Conservation (phyloP, 768 basidiomycete species). For the Suillus placidus region DNA sequence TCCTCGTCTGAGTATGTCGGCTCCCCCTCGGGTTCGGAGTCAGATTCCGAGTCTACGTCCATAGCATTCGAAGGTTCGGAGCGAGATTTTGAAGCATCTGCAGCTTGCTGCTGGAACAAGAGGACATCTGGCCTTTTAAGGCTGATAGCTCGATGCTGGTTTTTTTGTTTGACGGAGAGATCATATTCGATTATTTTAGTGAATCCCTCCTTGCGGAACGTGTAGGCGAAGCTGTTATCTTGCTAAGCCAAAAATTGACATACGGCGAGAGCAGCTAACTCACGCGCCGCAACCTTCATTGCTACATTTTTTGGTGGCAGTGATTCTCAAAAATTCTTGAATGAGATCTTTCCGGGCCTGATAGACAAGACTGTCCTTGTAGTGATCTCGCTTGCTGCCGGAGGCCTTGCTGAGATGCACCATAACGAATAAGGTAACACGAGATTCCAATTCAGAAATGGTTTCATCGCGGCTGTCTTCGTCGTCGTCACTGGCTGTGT, state of each 20-base stretch:
- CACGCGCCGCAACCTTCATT: slow-evolving; percentile 80
- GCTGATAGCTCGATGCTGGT: slow-evolving; percentile 49
- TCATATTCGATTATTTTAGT: slow-evolving; percentile 96
- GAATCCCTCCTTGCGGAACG: slow-evolving; percentile 91
- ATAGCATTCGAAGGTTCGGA: slow-evolving; percentile 32
- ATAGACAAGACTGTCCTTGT: slow-evolving; percentile 88
- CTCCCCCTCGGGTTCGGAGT: slow-evolving; percentile 51
- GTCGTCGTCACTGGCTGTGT: slow-evolving; percentile 31
- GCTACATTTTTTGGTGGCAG: slow-evolving; percentile 73
- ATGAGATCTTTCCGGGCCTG: slow-evolving; percentile 85
- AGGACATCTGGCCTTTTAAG: slow-evolving; percentile 81
- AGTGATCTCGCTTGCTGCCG: slow-evolving; percentile 71
- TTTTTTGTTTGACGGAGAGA: slow-evolving; percentile 78
- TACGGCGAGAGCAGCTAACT: slow-evolving; percentile 36
- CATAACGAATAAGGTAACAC: slow-evolving; percentile 68
- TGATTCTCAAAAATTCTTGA: slow-evolving; percentile 73
- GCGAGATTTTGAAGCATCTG: slow-evolving; percentile 27
- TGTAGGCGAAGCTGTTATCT: slow-evolving; percentile 65
- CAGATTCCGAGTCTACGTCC: slow-evolving; percentile 54
- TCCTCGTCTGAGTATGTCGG: slow-evolving; percentile 54
- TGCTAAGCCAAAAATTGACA: slow-evolving; percentile 13
- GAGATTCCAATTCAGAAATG: slow-evolving; percentile 58
- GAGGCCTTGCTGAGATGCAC: slow-evolving; percentile 47
- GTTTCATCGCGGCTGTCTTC: slow-evolving; percentile 58
- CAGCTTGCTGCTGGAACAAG: slow-evolving; percentile 42